Evolutionary conservation across 2,329 filamentous ascomycete species (phyloP).

Genomic region (Cordyceps javanica): DNA sequence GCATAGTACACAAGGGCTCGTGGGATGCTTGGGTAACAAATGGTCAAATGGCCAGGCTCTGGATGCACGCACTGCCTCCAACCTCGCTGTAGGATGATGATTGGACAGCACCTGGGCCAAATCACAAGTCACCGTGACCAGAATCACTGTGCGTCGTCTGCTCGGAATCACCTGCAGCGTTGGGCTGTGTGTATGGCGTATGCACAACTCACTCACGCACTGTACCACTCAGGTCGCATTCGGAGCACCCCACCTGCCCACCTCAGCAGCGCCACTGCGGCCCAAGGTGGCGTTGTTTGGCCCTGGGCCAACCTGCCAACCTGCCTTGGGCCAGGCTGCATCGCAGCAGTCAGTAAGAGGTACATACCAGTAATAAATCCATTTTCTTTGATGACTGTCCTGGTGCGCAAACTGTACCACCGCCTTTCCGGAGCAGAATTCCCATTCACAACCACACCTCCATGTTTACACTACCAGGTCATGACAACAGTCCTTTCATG

Average conservation of each 20-base stretch:
- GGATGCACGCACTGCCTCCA: no score
- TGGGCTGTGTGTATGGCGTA: not conserved
- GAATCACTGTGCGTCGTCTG: not conserved
- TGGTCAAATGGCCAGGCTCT: no score
- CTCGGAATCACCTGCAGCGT: not conserved
- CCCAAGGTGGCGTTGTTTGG: conserved; percentile 1
- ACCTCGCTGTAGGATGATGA: no score
- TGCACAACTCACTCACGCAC: not conserved
- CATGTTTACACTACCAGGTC: not conserved
- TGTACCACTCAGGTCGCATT: not conserved
- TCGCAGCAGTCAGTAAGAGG: not conserved
- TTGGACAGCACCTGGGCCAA: not conserved
- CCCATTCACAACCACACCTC: not conserved
- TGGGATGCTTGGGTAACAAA: no score
- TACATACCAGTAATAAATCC: not conserved
- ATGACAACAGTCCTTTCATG: not conserved
- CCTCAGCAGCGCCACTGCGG: not conserved
- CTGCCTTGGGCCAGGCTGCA: not conserved
- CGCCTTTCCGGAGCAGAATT: not conserved
- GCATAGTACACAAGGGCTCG: no score
- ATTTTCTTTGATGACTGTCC: not conserved
- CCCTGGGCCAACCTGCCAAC: no score
- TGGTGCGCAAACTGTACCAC: not conserved
- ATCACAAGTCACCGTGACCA: not conserved
- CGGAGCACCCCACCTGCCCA: not conserved